These are phyloP conservation scores for Cucumis cinereus DNA, from an alignment of 306 rosid genomes.

Conservation along the genomic window DNA sequence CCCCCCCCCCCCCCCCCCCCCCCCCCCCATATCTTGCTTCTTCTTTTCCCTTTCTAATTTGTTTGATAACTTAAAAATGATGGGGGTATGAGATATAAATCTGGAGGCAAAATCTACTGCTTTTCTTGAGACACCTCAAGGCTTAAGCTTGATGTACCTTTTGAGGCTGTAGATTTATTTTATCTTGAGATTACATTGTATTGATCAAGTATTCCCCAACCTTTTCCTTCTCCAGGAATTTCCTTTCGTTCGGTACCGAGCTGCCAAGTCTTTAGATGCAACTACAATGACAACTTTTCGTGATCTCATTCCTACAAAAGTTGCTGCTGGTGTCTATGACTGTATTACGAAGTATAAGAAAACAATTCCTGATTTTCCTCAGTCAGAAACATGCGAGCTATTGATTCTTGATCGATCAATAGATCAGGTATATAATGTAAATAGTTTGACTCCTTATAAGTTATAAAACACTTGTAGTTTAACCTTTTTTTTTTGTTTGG, in stretches of 20 bases:
- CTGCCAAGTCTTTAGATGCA: slow-evolving; percentile 90
- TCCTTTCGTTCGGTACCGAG: slow-evolving; percentile 78
- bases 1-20: too few species aligned
- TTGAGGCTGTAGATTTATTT: background rate
- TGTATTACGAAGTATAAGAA: slow-evolving; percentile 66
- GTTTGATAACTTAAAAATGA: background rate
- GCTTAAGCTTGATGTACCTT: background rate
- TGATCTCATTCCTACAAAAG: slow-evolving; percentile 91
- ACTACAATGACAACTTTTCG: slow-evolving; percentile 80
- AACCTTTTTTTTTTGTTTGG: background rate
- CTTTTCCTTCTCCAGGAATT: slow-evolving; percentile 46
- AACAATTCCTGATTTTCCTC: slow-evolving; percentile 65
- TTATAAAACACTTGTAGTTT: slow-evolving; percentile 15
- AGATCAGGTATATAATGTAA: slow-evolving; percentile 60
- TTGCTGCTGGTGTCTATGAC: slow-evolving; percentile 95
- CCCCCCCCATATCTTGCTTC: too few species aligned
- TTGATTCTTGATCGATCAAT: slow-evolving; percentile 92
- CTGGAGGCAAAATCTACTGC: background rate
- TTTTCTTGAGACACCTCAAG: background rate
- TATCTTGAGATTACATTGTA: background rate
- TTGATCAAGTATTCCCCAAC: background rate
- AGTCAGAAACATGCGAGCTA: slow-evolving; percentile 88
- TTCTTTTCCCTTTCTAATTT: too few species aligned
- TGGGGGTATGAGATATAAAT: background rate
- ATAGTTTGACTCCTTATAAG: background rate